Conservation (phyloP, 495 filamentous ascomycete genomes). For the Friedmanniomyces simplex region DNA sequence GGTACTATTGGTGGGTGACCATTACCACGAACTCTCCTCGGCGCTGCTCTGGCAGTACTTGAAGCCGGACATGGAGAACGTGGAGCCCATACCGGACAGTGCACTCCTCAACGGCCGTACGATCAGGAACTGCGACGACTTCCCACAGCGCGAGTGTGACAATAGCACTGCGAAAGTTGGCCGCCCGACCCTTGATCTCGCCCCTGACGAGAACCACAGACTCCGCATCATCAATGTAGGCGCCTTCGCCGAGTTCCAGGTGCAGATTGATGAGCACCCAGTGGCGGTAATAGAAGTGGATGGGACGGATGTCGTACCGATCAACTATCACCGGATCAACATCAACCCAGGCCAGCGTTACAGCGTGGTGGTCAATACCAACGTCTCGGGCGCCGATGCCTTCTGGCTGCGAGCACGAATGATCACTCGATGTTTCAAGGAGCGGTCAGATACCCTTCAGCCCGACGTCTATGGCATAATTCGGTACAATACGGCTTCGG, state of each 20-base stretch:
- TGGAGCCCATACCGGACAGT: constrained; percentile 27
- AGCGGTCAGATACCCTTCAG: constrained; percentile 27
- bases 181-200: constrained; percentile 16
- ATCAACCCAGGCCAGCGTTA: constrained; percentile 32
- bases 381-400: constrained; percentile 18
- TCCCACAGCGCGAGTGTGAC: constrained; percentile 36
- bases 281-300: constrained; percentile 19
- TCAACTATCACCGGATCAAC: constrained; percentile 24
- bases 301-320: constrained; percentile 16
- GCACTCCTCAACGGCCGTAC: constrained; percentile 51
- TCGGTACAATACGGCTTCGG: constrained; percentile 8
- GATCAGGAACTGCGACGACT: constrained; percentile 37
- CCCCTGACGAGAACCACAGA: constrained; percentile 22
- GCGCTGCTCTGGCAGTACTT: constrained; percentile 40
- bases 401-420: constrained; percentile 53
- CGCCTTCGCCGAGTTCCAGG: constrained; percentile 19
- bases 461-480: constrained; percentile 25
- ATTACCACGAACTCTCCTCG: constrained; percentile 46
- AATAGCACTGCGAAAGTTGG: constrained; percentile 17
- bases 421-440: constrained; percentile 46
- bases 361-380: constrained; percentile 28
- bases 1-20: constrained; percentile 47
- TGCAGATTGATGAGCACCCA: constrained; percentile 22
- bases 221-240: constrained; percentile 29
- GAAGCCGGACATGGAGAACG: constrained; percentile 41